Evolutionary conservation across 495 filamentous ascomycete genomes (phyloP), one percentile per base, ranked within the genome.

Genomic region (Hamigera avellanea): DNA sequence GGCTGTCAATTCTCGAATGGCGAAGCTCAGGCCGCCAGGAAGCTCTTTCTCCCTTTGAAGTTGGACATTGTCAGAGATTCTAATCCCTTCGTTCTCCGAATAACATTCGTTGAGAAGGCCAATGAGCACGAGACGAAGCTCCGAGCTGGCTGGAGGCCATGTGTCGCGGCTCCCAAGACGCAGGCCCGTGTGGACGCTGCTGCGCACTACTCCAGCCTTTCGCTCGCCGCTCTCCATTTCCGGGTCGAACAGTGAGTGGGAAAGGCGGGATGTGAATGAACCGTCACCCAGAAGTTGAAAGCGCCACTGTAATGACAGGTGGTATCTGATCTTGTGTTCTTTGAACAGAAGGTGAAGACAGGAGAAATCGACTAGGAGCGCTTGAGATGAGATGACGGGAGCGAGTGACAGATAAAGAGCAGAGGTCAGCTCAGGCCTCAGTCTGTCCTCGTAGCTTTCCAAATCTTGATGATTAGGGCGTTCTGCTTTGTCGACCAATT

Each of bases 131-230:
- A 95, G 67, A 1, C 86, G 76, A 19, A 98, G 63, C 48, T 98
- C 91, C 4, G 86, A 94, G 54, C 83, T 91, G 21, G 86, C 86
- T 6, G 91, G 89, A 16, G 89, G 89, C 91, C 89, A 95, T 17
- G 69, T 83, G 32, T 82, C 74, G 39, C 85, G 70, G 13, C 67
- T 76, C 6, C 80, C 83, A 1, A 95, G 57, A 8, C 83, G 78
- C 26, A 95, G 65, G 2, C 91, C 91, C 63, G 93, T 88, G 32
- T 69, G 66, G 7, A 78, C 79, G 8, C 80, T 80, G 23, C 68
- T 75, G 3, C 80, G 72, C 12, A 80, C 69, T 14, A 78, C 73
- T 3, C 83, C 82, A 12, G 69, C 52, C 32, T 72, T 70, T 34
- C 81, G 70, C 43, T 94, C 86, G 25, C 85, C 82, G 14, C 79